phyloP scores from a whole-genome alignment of 2,329 filamentous ascomycete genomes.

The Exutisphaerella laricina region DNA sequence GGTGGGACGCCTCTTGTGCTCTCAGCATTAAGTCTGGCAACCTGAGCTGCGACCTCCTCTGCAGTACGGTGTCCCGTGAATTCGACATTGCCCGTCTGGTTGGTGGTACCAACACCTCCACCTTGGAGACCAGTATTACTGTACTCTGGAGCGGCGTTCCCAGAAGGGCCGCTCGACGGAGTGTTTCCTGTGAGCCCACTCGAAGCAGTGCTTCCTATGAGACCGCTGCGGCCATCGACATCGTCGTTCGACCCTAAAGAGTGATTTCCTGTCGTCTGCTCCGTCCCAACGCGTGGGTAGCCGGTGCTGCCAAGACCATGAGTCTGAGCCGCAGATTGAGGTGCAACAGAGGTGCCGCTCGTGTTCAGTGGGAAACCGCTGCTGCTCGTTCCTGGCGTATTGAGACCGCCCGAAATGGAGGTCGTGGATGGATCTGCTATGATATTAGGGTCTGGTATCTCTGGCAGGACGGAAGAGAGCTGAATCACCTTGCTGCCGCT shows the following conservation, averaged over 20 bases:
- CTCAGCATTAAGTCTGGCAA: background rate
- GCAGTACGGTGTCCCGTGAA: slow-evolving; percentile 1
- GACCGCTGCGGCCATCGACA: too few species aligned
- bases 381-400: too few species aligned
- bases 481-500: background rate
- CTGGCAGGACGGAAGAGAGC: background rate
- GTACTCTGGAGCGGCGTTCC: background rate
- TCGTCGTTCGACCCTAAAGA: too few species aligned
- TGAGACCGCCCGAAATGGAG: background rate
- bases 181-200: too few species aligned
- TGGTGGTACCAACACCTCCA: slow-evolving; percentile 1
- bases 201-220: too few species aligned
- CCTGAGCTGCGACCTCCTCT: background rate
- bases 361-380: background rate
- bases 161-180: too few species aligned
- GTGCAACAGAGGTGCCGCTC: background rate
- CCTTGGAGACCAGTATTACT: background rate
- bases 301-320: background rate
- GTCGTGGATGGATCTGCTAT: background rate
- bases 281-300: background rate
- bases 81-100: background rate
- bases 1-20: background rate
- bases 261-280: too few species aligned
- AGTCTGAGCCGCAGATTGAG: background rate
- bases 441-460: background rate